Conservation (phyloP, 2,329 filamentous ascomycete species). For the Fusarium brachygibbosum region DNA sequence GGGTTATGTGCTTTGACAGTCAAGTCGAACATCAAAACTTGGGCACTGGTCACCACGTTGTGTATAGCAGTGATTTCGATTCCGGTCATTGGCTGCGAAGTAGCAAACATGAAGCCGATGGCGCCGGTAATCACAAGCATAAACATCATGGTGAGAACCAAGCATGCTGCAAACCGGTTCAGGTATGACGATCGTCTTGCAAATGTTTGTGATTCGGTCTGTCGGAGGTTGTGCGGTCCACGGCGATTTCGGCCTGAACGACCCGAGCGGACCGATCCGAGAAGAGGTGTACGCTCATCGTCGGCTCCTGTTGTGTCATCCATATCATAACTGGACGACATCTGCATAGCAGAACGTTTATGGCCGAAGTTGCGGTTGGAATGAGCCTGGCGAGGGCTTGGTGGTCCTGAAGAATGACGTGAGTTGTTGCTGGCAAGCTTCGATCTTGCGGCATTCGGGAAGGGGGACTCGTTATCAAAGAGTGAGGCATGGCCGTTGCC, state of each 20-base stretch:
- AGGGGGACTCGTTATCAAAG: constrained; percentile 83
- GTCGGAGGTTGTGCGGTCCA: constrained; percentile 69
- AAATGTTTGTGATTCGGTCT: constrained; percentile 80
- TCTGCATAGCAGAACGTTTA: constrained; percentile 69
- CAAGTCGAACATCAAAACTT: constrained; percentile 95
- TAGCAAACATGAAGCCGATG: constrained; percentile 90
- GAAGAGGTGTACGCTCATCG: constrained; percentile 88
- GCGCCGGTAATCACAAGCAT: constrained; percentile 86
- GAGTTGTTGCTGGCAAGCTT: constrained; percentile 72
- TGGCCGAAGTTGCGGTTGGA: constrained; percentile 53
- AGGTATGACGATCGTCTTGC: constrained; percentile 73
- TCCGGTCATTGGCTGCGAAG: constrained; percentile 85
- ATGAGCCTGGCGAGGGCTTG: constrained; percentile 74
- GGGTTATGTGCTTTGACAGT: constrained; percentile 91
- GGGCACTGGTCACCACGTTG: constrained; percentile 92
- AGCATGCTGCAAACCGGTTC: constrained; percentile 84
- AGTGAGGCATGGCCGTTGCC: constrained; percentile 77
- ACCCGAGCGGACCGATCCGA: constrained; percentile 70
- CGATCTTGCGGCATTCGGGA: constrained; percentile 73
- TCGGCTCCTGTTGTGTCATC: constrained; percentile 85
- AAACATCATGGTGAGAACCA: constrained; percentile 85
- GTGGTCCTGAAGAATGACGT: constrained; percentile 75
- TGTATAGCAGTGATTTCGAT: constrained; percentile 85
- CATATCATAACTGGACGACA: constrained; percentile 78
- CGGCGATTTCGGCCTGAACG: constrained; percentile 71